Evolutionary conservation across 768 basidiomycete species (phyloP).

Genomic region (Podaxis sp.): DNA sequence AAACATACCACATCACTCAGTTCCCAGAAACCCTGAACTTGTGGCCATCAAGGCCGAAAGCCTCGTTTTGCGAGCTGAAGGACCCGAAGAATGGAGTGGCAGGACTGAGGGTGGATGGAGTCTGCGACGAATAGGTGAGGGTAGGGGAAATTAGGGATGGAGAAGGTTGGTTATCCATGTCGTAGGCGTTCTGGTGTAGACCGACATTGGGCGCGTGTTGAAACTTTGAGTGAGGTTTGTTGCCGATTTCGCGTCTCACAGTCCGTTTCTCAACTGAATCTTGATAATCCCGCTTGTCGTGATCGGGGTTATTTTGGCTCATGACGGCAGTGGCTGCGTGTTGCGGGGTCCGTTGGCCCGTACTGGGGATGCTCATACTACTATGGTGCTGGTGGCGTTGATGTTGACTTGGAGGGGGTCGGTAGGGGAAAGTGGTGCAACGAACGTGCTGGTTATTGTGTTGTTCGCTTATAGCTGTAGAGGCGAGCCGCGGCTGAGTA

Average conservation of each 20-base stretch:
- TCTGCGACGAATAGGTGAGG: constrained; percentile 65
- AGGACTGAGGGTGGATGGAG: constrained; percentile 67
- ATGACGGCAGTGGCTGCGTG: constrained; percentile 30
- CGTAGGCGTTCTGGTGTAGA: constrained; percentile 11
- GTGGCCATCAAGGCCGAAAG: constrained; percentile 20
- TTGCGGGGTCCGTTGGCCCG: constrained; percentile 32
- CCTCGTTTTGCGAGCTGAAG: constrained; percentile 40
- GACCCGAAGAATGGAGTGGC: constrained; percentile 72
- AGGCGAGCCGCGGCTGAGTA: constrained; percentile 12
- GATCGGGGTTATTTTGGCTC: constrained; percentile 19
- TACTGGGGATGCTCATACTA: constrained; percentile 44
- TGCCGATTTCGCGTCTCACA: constrained; percentile 26
- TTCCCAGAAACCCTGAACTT: constrained; percentile 4
- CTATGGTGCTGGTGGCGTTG: constrained; percentile 46
- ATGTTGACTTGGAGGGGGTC: constrained; percentile 27
- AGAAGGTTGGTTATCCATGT: constrained; percentile 15
- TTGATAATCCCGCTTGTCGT: constrained; percentile 24
- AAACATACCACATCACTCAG: not conserved
- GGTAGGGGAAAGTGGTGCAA: constrained; percentile 46
- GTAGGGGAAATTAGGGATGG: constrained; percentile 65
- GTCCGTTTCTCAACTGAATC: constrained; percentile 20
- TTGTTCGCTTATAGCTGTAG: constrained; percentile 23
- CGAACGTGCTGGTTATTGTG: constrained; percentile 40
- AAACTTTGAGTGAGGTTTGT: constrained; percentile 15
- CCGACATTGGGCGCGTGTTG: constrained; percentile 5